These are phyloP conservation scores for Mycocentrospora acerina DNA, from an alignment of 2,329 filamentous ascomycete genomes.

Conservation along the genomic window DNA sequence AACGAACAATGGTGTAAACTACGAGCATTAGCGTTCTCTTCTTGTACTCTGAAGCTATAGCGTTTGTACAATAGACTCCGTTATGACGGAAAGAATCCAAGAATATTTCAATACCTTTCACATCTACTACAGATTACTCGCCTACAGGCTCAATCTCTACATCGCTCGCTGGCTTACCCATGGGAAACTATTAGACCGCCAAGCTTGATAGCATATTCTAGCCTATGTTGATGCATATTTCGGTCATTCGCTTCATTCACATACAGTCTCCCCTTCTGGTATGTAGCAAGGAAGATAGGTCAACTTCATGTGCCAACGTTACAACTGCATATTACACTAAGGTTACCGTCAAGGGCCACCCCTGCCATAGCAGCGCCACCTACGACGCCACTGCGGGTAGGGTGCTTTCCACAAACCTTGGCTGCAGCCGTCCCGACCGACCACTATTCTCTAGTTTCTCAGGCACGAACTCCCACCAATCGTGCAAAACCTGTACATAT, in stretches of 20 bases:
- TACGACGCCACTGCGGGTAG: conserved; percentile 11
- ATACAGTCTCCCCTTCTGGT: no score
- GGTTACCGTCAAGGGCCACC: no score
- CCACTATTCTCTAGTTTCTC: conserved; percentile 7
- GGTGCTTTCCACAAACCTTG: conserved; percentile 13
- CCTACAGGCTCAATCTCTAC: conserved; percentile 5
- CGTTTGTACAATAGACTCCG: conserved; percentile 3
- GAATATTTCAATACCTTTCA: conserved; percentile 9
- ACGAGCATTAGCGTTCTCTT: no score
- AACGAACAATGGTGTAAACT: conserved; percentile 7
- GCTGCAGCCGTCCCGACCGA: conserved; percentile 5
- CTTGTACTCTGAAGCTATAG: conserved; percentile 9
- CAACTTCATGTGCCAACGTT: no score
- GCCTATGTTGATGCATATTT: conserved; percentile 6
- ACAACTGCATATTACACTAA: no score
- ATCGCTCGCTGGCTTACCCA: conserved; percentile 5
- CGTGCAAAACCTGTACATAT: background rate
- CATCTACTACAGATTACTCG: background rate
- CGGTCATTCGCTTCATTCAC: no score
- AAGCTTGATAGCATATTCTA: conserved; percentile 3
- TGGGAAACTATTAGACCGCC: conserved; percentile 10
- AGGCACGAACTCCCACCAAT: conserved; percentile 15
- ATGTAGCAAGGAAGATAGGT: no score
- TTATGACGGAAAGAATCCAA: conserved; percentile 8
- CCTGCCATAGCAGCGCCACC: conserved; percentile 9